Evolutionary conservation across 345 rosid species (phyloP), one percentile per base, ranked within the genome.

Genomic region (Aurinia saxatilis): DNA sequence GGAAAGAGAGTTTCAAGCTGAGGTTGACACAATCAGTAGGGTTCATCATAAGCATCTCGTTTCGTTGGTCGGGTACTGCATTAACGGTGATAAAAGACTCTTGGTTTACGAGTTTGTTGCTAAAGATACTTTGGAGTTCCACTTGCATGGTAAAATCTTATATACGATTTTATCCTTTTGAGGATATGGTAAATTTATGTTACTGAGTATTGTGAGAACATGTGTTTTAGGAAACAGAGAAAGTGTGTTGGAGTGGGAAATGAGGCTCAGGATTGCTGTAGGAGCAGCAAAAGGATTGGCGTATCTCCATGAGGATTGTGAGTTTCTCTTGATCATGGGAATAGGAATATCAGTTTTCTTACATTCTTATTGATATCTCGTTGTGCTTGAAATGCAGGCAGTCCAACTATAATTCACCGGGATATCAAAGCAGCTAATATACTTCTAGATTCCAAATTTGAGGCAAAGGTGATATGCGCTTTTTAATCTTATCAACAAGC

Each of bases 261-360:
- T 76, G 3, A 89, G 98, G 79, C 63, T 87, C 7, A 82, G 72
- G 71, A 82, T 92, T 69, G 95, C 98, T 36, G 14, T 92, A 53
- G 98, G 98, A 37, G 77, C 96, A 5, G 93, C 98, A 2, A 89
- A 79, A 64, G 98, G 98, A 54, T 86, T 89, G 67, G 90, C 95
- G 4, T 92, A 89, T 71, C 81, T 92, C 42, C 98, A 92, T 69
- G 98, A 92, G 82, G 96, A 87, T 70, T 92, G 98, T 89, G 76
- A 73, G 95, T 49, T 15, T 49, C 38, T 12, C 41, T 17, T 59
- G 5, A 13, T 23, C 3, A 39, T 14, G 23, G 5, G 12, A 17
- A 30, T 30, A 17, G 14, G 0, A 23, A 25, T 51, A 4, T 33
- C 1, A 15, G 31, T 11, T 62, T 37, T 38, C 7, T 9, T 8